Conservation (phyloP, 129 eudicot species). For the Helichrysum umbraculigerum region DNA sequence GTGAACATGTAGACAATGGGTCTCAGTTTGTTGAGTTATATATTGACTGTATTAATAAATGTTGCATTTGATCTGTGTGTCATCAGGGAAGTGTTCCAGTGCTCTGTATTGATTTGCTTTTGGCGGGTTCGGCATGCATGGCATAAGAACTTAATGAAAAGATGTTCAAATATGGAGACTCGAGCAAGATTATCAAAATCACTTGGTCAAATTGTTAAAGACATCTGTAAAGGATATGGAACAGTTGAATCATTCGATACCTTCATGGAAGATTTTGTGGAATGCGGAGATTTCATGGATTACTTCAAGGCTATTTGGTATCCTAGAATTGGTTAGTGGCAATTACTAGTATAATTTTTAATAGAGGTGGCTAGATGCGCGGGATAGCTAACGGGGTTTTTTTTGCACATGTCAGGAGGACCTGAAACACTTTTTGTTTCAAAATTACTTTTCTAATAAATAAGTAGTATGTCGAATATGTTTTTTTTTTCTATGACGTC, state of each 20-base stretch:
- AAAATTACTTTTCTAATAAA: too few relatives aligned
- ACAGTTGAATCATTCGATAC: constrained; percentile 46
- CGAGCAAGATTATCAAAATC: constrained; percentile 52
- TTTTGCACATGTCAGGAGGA: too few relatives aligned
- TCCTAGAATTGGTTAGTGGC: constrained; percentile 69
- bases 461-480: too few relatives aligned
- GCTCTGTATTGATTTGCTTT: constrained; percentile 55
- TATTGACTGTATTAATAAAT: background rate
- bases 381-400: too few relatives aligned
- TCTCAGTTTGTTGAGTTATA: background rate
- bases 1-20: too few relatives aligned
- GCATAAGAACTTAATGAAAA: constrained; percentile 77
- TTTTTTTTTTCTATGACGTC: too few relatives aligned
- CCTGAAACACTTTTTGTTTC: background rate
- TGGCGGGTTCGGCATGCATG: constrained; percentile 95
- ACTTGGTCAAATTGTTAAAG: constrained; percentile 58
- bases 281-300: constrained; percentile 63
- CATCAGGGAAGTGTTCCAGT: constrained; percentile 45
- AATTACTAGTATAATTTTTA: background rate
- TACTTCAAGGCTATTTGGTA: constrained; percentile 88
- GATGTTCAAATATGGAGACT: constrained; percentile 55
- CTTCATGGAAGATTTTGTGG: constrained; percentile 55
- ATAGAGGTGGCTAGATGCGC: too few relatives aligned
- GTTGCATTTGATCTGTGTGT: background rate
- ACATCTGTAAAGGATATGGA: constrained; percentile 56